Evolutionary conservation across 441 rosid species (phyloP).

Genomic region (Erodium chrysanthum): DNA sequence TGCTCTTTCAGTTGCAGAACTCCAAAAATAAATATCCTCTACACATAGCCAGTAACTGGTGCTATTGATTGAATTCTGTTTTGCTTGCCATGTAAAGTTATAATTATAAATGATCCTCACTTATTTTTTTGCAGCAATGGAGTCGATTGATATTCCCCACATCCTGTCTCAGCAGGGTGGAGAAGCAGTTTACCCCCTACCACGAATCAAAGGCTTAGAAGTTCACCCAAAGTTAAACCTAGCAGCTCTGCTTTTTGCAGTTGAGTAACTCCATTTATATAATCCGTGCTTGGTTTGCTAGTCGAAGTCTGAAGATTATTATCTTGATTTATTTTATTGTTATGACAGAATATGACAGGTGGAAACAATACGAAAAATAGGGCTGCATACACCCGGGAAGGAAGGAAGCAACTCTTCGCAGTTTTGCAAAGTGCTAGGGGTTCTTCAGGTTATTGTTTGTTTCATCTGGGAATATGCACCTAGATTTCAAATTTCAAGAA

Average conservation of each 20-base stretch:
- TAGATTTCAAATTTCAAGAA: slow-evolving; percentile 12
- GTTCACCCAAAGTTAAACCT: slow-evolving; percentile 89
- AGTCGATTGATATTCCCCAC: slow-evolving; percentile 76
- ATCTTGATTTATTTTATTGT: slow-evolving; percentile 8
- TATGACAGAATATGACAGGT: slow-evolving; percentile 53
- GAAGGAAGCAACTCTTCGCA: slow-evolving; percentile 95
- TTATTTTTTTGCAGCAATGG: slow-evolving; percentile 61
- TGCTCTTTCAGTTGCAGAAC: not conserved
- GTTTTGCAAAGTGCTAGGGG: slow-evolving; percentile 99
- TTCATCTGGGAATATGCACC: slow-evolving; percentile 15
- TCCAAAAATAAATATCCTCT: not conserved
- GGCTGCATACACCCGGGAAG: slow-evolving; percentile 88
- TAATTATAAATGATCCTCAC: slow-evolving; percentile 19
- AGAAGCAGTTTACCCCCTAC: slow-evolving; percentile 94
- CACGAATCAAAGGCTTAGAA: slow-evolving; percentile 73
- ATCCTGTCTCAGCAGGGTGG: slow-evolving; percentile 94
- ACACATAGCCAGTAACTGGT: not conserved
- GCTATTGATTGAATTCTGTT: not conserved
- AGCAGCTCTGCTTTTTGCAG: slow-evolving; percentile 85
- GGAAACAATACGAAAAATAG: slow-evolving; percentile 62
- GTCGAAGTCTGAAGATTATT: slow-evolving; percentile 7
- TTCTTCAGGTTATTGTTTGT: slow-evolving; percentile 69
- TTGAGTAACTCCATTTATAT: slow-evolving; percentile 29
- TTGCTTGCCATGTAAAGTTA: not conserved
- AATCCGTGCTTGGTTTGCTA: slow-evolving; percentile 10